Percentiles rank a stretch among this genome's conserved stretches.
These are phyloP conservation scores for Serendipita vermifera DNA, from an alignment of 768 basidiomycete species.

Conservation along the genomic window DNA sequence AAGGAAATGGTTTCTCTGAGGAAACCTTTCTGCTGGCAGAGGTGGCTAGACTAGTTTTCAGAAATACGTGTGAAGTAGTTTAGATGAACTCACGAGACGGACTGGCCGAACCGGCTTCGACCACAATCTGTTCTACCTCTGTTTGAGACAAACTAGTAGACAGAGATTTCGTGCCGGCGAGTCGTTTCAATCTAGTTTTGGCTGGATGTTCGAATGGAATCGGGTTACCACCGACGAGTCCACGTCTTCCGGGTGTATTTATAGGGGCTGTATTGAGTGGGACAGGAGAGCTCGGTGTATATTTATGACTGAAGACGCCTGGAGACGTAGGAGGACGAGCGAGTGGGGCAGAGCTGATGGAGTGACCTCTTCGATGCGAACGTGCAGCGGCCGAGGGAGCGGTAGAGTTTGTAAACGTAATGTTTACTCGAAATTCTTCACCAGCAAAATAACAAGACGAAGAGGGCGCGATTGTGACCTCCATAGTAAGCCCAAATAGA, in stretches of 20 bases:
- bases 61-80: not conserved
- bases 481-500: conserved; percentile 15
- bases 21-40: not conserved
- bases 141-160: not conserved
- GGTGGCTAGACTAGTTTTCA: not conserved
- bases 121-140: not conserved
- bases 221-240: not conserved
- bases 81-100: not conserved
- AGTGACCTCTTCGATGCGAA: conserved; percentile 51
- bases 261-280: not conserved
- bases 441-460: conserved; percentile 91
- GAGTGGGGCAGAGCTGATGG: conserved; percentile 69
- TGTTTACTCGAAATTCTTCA: conserved; percentile 69
- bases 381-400: conserved; percentile 34
- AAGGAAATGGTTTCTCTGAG: conserved; percentile 8
- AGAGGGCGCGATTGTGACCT: conserved; percentile 38
- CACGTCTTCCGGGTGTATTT: not conserved
- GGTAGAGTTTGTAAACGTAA: conserved; percentile 77
- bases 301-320: conserved; percentile 24
- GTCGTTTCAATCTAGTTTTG: not conserved
- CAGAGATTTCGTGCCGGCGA: not conserved
- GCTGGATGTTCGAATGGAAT: not conserved
- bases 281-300: conserved; percentile 1
- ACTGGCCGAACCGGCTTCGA: not conserved
- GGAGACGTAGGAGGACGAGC: conserved; percentile 75